phyloP scores from a whole-genome alignment of 345 rosid genomes.

The Salix exigua region DNA sequence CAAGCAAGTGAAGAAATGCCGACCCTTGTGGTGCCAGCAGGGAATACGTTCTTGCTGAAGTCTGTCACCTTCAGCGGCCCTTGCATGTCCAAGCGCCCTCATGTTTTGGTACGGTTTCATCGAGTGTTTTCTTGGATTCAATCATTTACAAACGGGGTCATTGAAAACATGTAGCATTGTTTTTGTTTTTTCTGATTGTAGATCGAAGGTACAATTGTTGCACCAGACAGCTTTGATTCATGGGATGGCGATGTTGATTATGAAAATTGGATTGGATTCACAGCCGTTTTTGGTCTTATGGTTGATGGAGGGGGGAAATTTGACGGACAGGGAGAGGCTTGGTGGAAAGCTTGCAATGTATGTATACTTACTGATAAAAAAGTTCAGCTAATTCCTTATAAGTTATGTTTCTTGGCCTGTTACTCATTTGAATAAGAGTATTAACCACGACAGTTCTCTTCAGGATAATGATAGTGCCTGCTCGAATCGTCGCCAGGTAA shows the following conservation, averaged over 20 bases:
- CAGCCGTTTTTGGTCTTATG: constrained; percentile 1
- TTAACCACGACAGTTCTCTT: not conserved
- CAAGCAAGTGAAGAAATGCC: not conserved
- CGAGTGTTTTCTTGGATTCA: too few relatives aligned
- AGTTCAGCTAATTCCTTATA: not conserved
- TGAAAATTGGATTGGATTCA: constrained; percentile 15
- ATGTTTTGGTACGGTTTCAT: constrained; percentile 9
- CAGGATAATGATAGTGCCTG: not conserved
- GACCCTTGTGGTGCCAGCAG: constrained; percentile 18
- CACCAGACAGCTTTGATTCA: constrained; percentile 10
- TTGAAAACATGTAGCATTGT: too few relatives aligned
- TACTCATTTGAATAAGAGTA: not conserved
- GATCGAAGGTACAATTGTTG: constrained; percentile 19
- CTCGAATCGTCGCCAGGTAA: not conserved
- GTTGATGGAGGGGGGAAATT: constrained; percentile 15
- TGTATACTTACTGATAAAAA: not conserved
- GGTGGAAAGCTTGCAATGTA: constrained; percentile 6
- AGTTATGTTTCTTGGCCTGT: not conserved
- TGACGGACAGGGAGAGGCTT: constrained; percentile 11
- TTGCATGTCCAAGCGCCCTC: constrained; percentile 15
- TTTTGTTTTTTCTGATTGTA: not conserved
- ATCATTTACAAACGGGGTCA: too few relatives aligned
- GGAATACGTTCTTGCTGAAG: constrained; percentile 14
- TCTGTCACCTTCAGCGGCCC: constrained; percentile 26
- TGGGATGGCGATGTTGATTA: not conserved